Base-by-base conservation (phyloP, 352 stramenopile genomes). In the Phytophthora europaea region DNA sequence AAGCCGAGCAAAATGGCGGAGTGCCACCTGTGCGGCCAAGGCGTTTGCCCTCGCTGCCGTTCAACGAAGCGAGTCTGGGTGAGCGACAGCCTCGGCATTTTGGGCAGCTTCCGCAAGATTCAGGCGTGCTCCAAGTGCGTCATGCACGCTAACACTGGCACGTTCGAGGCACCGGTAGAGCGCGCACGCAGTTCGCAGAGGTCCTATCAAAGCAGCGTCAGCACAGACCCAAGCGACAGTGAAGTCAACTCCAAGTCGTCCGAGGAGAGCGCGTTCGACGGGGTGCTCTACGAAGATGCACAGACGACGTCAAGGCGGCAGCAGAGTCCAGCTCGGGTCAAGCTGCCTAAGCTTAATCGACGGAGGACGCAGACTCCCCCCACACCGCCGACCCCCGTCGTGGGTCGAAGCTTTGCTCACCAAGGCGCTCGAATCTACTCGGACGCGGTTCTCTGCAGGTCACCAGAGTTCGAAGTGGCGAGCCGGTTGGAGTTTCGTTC, bases 91-190 rank as follows among this genome's bases (percentile, higher is more conserved):
- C 40, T 65, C 45, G 71, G 75, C 2, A 78, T 87, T 28, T 54
- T 87, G 69, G 80, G 80, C 12, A 65, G 67, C 15, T 87, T 87
- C 58, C 57, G 70, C 31, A 87, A 87, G 61, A 64, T 87, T n/a
- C 65, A 70, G 8, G 63, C 72, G 10, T 87, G 80, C 62, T 83
- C 72, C 12, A 75, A 73, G 13, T 87, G 80, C 65, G 78, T 87
- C 56, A 73, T 77, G 20, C 63, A 61, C 9, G 80, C 80, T 22
- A 83, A 85, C 56, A 75, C 70, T 0, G 67, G 74, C 8, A 47
- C 61, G 26, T 75, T 69, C 43, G 72, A 75, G 6, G 38, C 56
- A 31, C 72, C 67, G 47, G 61, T 36, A 5, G 59, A 75, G 20
- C 72, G 67, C 47, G 61, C 64, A 38, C 54, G 66, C 26, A 31